Evolutionary conservation across 1,139 yeast species (phyloP), one percentile per base, ranked within the genome.

Genomic region (Casaregolazyma suthepensis): DNA sequence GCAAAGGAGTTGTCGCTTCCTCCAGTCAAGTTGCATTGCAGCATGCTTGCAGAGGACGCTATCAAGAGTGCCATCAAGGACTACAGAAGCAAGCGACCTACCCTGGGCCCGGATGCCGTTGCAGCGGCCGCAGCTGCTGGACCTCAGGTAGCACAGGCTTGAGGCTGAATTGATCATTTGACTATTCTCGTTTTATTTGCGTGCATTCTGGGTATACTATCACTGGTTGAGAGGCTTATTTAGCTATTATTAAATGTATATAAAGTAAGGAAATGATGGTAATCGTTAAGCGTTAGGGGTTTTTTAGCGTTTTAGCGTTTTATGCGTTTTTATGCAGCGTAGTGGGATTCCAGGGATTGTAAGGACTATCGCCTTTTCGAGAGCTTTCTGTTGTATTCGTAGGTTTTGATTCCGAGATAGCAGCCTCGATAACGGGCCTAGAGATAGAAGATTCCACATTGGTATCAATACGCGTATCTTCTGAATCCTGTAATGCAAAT

Each of bases 31-130:
- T 79, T 93, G 65, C 99, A 93, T 71, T 93, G 99, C 72, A 88
- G 96, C 17, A 93, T 93, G 99, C 79, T 93, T 69, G 99, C 99
- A 13, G 99, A 93, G 73, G 99, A 93, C 67, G 98, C 99, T 55
- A 93, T 93, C 71, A 91, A 93, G 78, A 85, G 93, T 52, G 99
- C 99, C 19, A 93, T 93, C 64, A 90, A 88, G 75, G 99, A 93
- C 71, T 93, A 91, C 78, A 82, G 82, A 71, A 72, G 90, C 52
- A 93, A 93, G 84, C 51, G 60, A 23, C 71, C 73, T 20, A 71
- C 74, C 12, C 59, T 70, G 23, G 74, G 74, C 10, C 72, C 73
- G 3, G 69, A 66, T 43, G 69, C 67, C 18, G 55, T 50, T n/a
- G 47, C 54, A 7, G 38, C 56, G 7, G 44, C 53, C 9, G 35